Evolutionary conservation across 768 basidiomycete genomes (phyloP).

Genomic region (Aureoboletus auriporus): DNA sequence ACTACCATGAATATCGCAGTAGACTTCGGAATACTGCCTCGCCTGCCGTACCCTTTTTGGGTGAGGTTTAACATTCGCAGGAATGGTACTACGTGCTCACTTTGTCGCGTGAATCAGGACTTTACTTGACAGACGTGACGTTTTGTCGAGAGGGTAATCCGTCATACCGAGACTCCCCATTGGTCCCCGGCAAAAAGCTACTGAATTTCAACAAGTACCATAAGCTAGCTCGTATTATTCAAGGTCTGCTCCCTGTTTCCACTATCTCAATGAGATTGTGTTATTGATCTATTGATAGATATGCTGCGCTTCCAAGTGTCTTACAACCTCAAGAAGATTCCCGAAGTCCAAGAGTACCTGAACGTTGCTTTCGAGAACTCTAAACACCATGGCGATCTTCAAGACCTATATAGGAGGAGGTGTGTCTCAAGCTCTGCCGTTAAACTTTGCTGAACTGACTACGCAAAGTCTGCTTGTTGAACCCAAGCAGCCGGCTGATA

Average conservation of each 20-base stretch:
- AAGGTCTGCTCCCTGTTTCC: constrained; percentile 42
- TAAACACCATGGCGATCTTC: constrained; percentile 73
- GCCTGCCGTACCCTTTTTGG: constrained; percentile 94
- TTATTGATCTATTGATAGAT: constrained; percentile 40
- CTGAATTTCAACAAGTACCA: constrained; percentile 98
- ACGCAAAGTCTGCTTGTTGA: constrained; percentile 68
- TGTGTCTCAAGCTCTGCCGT: constrained; percentile 28
- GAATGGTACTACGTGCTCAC: constrained; percentile 7
- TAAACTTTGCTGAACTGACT: background rate
- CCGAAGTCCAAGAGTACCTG: constrained; percentile 83
- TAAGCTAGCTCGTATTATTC: constrained; percentile 81
- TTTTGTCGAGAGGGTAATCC: constrained; percentile 96
- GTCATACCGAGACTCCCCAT: constrained; percentile 74
- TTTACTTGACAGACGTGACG: constrained; percentile 89
- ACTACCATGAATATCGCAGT: constrained; percentile 88
- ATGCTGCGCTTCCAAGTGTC: constrained; percentile 90
- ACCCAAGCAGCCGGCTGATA: constrained; percentile 76
- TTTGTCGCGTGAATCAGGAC: constrained; percentile 40
- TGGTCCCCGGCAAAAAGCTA: constrained; percentile 69
- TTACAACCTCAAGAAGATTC: constrained; percentile 84
- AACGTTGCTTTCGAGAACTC: constrained; percentile 70
- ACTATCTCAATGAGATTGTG: background rate
- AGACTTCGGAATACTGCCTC: constrained; percentile 84
- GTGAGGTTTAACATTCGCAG: constrained; percentile 35
- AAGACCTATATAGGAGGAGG: constrained; percentile 86